These are phyloP conservation scores for Debaryomycetaceae sp. DNA, from an alignment of 1,139 yeast genomes.

Conservation along the genomic window DNA sequence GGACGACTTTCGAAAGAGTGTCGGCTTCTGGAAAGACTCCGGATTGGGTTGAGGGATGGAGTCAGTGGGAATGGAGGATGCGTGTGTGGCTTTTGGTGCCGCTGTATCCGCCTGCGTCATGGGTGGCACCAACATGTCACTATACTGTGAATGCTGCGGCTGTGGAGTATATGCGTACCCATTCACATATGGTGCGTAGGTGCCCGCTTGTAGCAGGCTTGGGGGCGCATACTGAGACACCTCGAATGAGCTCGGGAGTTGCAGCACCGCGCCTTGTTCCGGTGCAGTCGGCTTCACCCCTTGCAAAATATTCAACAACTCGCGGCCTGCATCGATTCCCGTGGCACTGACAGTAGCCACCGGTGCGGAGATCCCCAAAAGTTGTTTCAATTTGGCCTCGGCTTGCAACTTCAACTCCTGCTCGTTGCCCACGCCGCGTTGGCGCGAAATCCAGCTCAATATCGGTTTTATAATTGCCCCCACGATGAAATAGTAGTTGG, in stretches of 20 bases:
- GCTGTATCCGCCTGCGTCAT: no score
- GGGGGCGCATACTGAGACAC: no score
- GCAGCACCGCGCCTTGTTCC: no score
- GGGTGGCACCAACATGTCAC: no score
- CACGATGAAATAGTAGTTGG: conserved; percentile 52
- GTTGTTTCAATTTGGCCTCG: conserved; percentile 57
- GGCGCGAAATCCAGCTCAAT: conserved; percentile 50
- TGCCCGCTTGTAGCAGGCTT: background rate
- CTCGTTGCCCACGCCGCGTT: conserved; percentile 51
- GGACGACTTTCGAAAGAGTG: conserved; percentile 26
- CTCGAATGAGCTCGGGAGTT: no score
- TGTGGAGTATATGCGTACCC: no score
- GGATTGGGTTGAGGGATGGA: conserved; percentile 37
- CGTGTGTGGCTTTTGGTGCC: conserved; percentile 10
- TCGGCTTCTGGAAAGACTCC: conserved; percentile 38
- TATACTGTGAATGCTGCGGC: no score
- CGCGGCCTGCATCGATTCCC: conserved; percentile 68
- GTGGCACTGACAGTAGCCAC: no score
- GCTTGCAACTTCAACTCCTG: conserved; percentile 53
- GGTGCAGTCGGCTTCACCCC: conserved; percentile 26
- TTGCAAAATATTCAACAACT: conserved; percentile 60
- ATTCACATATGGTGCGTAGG: no score
- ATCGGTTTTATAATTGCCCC: conserved; percentile 60
- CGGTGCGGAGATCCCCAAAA: conserved; percentile 48
- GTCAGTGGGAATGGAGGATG: conserved; percentile 6